Percentiles rank a stretch among this genome's conserved stretches.
These are phyloP conservation scores for Debaryomyces coudertii DNA, from an alignment of 1,139 yeast species.

Conservation along the genomic window DNA sequence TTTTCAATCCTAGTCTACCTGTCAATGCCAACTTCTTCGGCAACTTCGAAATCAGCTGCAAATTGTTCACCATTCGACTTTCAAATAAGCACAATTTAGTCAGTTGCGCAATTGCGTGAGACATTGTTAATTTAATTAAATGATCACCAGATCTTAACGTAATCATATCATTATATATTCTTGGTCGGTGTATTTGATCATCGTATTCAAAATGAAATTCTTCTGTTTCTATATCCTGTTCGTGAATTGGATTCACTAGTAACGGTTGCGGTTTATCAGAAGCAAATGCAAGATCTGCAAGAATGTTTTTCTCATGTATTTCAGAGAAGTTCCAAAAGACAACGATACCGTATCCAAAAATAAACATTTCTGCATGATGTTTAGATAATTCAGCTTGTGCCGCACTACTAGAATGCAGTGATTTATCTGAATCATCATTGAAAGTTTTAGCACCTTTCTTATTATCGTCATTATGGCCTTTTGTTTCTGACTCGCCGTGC, in stretches of 20 bases:
- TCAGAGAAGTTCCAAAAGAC: slow-evolving; percentile 98
- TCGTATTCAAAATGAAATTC: slow-evolving; percentile 94
- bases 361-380: slow-evolving; percentile 86
- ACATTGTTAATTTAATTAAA: slow-evolving; percentile 85
- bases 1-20: slow-evolving; percentile 77
- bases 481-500: slow-evolving; percentile 25
- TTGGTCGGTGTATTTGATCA: slow-evolving; percentile 75
- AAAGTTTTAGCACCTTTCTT: neutral
- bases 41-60: slow-evolving; percentile 81
- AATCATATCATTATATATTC: slow-evolving; percentile 93
- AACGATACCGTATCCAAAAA: slow-evolving; percentile 89
- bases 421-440: neutral
- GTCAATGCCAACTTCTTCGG: slow-evolving; percentile 91
- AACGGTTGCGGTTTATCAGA: slow-evolving; percentile 49
- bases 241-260: slow-evolving; percentile 75
- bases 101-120: slow-evolving; percentile 96
- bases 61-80: slow-evolving; percentile 81
- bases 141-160: slow-evolving; percentile 91
- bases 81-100: slow-evolving; percentile 90
- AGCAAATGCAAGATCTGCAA: slow-evolving; percentile 90
- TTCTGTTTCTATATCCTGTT: slow-evolving; percentile 92
- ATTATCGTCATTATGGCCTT: slow-evolving; percentile 5
- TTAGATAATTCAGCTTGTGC: slow-evolving; percentile 53
- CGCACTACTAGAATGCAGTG: slow-evolving; percentile 1
- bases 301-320: slow-evolving; percentile 85